Evolutionary conservation across 371 early-diverging fungal species (phyloP), one percentile per base, ranked within the genome.

Genomic region (Actinomucor elegans): DNA sequence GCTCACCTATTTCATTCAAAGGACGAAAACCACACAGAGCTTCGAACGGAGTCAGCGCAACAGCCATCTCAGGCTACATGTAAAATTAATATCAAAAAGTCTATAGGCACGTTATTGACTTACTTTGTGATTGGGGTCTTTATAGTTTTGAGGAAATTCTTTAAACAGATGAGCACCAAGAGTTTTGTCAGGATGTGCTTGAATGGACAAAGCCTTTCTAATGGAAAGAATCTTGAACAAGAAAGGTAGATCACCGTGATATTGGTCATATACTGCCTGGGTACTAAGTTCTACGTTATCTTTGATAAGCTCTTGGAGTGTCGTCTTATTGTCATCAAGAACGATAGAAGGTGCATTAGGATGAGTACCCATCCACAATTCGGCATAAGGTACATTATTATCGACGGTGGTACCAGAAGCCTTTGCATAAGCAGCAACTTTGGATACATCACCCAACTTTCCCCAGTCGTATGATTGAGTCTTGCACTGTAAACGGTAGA

Each of bases 301-400:
- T 20, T 70, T 59, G 41, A 87, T 63, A 27, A 84, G 63, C 5
- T 73, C 63, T 52, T 81, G 79, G 24, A 92, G 80, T 9, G 86
- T 77, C 1, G 64, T 67, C 7, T 71, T 55, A 29, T 73, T 64
- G 24, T 59, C 59, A 34, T 73, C 58, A 51, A 71, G 46, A 40
- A 81, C 48, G 15, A 55, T 53, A 5, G 94, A 92, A 2, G 96
- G 96, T 1, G 89, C 97, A 71, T 88, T 96, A 7, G 94, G 92
- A 69, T 98, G 99, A 5, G 97, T 97, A 23, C 97, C 97, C 96
- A 97, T 96, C 98, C 97, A 97, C 14, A 98, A 80, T 90, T 98
- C 98, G 5, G 98, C 92, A 76, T 95, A 98, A 10, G 94, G 92
- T 52, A 67, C 80, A n/a, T 63, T 43, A 10, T 67, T 52, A 57